Evolutionary conservation across 495 filamentous ascomycete species (phyloP).

Genomic region (Pseudoneurospora amorphoporcata): DNA sequence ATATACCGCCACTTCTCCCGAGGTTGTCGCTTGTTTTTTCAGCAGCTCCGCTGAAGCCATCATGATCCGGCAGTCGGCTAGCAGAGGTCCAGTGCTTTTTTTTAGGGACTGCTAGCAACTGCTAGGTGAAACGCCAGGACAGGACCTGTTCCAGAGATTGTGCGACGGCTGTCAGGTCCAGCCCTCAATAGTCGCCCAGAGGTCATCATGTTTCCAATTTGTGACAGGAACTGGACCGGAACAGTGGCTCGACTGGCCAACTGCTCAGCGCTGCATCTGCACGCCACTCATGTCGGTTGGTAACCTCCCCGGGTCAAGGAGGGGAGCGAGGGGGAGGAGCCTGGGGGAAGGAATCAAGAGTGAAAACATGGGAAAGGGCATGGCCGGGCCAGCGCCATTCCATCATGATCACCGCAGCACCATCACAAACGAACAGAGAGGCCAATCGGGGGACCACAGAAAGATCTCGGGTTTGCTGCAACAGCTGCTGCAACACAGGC

Average conservation of each 20-base stretch:
- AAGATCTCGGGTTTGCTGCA: constrained; percentile 15
- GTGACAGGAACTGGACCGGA: background rate
- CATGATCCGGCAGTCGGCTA: background rate
- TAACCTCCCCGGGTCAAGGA: background rate
- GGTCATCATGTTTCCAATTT: background rate
- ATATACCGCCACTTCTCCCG: background rate
- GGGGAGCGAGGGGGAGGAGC: background rate
- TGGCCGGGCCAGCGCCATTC: background rate
- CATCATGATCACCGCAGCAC: background rate
- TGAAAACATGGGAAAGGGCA: background rate
- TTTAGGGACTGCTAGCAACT: background rate
- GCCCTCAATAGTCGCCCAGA: background rate
- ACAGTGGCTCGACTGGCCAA: background rate
- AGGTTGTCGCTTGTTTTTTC: background rate
- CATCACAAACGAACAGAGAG: background rate
- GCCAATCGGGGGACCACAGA: constrained; percentile 4
- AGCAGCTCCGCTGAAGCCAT: background rate
- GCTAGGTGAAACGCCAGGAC: background rate
- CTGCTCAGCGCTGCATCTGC: background rate
- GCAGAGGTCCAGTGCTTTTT: background rate
- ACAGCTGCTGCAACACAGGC: constrained; percentile 4
- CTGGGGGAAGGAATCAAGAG: background rate
- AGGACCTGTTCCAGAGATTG: background rate
- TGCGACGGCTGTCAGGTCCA: background rate
- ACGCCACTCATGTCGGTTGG: background rate